Evolutionary conservation across 371 early-diverging fungal species (phyloP), one percentile per base, ranked within the genome.

Genomic region (Circinella minor): DNA sequence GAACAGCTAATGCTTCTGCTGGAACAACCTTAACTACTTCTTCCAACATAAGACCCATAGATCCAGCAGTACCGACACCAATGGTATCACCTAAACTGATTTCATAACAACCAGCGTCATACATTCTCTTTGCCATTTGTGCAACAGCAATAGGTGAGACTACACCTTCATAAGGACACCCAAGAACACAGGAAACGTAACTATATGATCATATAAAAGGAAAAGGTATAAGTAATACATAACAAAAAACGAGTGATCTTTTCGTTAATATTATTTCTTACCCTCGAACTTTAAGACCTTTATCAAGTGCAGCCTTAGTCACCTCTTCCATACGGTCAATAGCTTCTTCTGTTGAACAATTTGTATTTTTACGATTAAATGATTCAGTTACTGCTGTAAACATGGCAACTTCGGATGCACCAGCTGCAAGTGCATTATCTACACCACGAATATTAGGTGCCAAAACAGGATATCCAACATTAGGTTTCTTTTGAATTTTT

Each of bases 41-140:
- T 27, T 92, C 86, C 54, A 98, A 73, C 88, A 97, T 82, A 2
- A 75, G 84, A 4, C 70, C 79, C 85, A 95, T 91, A 17, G 89
- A 91, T 3, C 90, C 92, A 14, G 95, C 92, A 1, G 94, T 93
- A 13, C 95, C 98, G 20, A 96, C 94, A 57, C 99, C 99, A 74
- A 98, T 98, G 0, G 99, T 98, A 77, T 98, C 99, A 17, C 97
- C 98, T 34, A 98, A 81, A 57, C 96, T 95, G 39, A 98, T 95
- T 76, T 98, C 99, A 77, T 97, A 97, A 83, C 99, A 98, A 15
- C 99, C 99, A 89, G 96, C 90, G 13, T 94, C 94, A 34, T 87
- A 78, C 71, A 97, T 75, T 39, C 84, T 83, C 66, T 91, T 84
- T 9, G 96, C 84, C 18, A 97, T 90, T 10, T 81, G 76, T 4